Evolutionary conservation across 257 asterid species (phyloP), one percentile per base, ranked within the genome.

Genomic region (Linderniella brevidens): DNA sequence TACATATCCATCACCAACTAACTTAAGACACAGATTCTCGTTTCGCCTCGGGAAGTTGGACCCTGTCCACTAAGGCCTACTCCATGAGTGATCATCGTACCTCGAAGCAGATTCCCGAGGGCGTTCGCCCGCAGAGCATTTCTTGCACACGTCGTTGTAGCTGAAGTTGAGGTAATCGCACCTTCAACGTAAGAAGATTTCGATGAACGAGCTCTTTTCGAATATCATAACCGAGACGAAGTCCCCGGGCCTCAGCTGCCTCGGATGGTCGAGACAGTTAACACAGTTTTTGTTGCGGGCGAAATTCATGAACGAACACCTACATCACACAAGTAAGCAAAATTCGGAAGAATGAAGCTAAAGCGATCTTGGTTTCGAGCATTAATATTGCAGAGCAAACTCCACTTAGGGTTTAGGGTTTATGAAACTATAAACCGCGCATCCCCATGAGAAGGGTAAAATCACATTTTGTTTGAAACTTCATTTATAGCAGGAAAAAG

Each of bases 251-350:
- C 48, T 64, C 19, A 86, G 69, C 20, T 66, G 62, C 64, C 77
- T 71, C 59, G 68, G 63, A 3, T 25, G 35, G 55, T 37, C 74
- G 54, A 65, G 69, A 62, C 99, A 85, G 41, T 79, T 82, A 18
- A 64, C 54, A 57, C 99, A 90, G 58, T 67, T 66, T 44, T 46
- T 44, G 20, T 77, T 80, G 69, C 79, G 72, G 13, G 98, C 83
- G 43, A 68, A 88, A 53, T 88, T 84, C 90, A 88, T 72, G 54
- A 65, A 79, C 38, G 73, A 69, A 65, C 98, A 88, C 63, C 98
- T 88, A 52, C 48, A 60, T 35, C 14, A 56, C 16, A 60, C 39
- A 48, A 35, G 7, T 8, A 35, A 39, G 13, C 4, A 39, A 39
- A 9, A 9, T 39, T 3, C 4, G 15, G 43, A 39, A 6, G 40